Evolutionary conservation across 306 rosid species (phyloP), one percentile per base, ranked within the genome.

Genomic region (Pyrus bretschneideri): DNA sequence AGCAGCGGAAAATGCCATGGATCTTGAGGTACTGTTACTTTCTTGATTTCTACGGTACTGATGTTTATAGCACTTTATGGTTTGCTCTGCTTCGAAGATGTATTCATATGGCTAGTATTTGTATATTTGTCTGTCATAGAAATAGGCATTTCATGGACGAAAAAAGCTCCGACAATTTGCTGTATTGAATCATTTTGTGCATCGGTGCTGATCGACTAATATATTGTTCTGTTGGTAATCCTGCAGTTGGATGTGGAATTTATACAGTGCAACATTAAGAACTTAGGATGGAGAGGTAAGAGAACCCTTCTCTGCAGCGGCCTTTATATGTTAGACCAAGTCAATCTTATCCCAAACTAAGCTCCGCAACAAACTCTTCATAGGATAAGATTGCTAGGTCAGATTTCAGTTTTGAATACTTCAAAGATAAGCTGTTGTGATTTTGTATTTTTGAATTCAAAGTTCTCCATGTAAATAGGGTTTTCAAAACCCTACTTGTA

Each of bases 211-310:
- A 45, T 81, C 52, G 44, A 69, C 71, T 83, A 62, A 83, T 77
- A 73, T 30, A 19, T 73, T 69, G 57, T 72, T 80, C 27, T 54
- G 81, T 77, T 83, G 81, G 78, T 78, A 72, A 73, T 78, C 73
- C 76, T 85, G 91, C 93, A 95, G 99, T 74, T 92, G 88, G 91
- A 89, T 81, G 83, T 92, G 51, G 93, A 95, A 76, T 90, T 83
- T 77, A 80, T 95, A 82, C 98, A 76, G 73, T 88, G 90, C 64
- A 87, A 87, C 80, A 68, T 92, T 55, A 78, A 80, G 84, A 88
- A 88, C 85, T 78, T 92, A 72, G 81, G 71, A 70, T 88, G 87
- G 91, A 88, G 88, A 89, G 99, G 97, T 92, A 90, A 59, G 55
- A 80, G 40, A 71, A 31, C 58, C 51, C 64, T 63, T 52, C n/a